Evolutionary conservation across 352 stramenopile genomes (phyloP), one percentile per base, ranked within the genome.

Genomic region (Pythium insidiosum): DNA sequence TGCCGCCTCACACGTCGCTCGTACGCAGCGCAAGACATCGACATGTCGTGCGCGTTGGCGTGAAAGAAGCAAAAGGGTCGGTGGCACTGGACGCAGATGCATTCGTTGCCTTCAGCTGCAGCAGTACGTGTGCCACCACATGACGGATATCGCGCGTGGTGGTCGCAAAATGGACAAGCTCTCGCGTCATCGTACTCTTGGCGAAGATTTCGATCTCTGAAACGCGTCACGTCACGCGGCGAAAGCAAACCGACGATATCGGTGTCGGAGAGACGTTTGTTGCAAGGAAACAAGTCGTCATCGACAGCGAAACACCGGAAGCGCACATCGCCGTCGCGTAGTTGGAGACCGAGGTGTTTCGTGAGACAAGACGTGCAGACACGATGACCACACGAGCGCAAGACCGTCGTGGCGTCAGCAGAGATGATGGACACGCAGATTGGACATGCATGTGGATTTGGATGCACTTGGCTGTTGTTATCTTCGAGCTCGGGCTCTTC

Each of bases 1-100:
- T 69, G n/a, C n/a, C n/a, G n/a, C 22, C 70, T 58, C 43, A 80
- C 79, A 16, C 71, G 65, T 44, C 69, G 70, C 50, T 87, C 72
- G 58, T 95, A 94, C 25, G 77, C 62, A 18, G 65, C 59, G 53
- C 85, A 96, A 1, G 63, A 68, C 7, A 60, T 49, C 28, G 68
- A 71, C 21, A 69, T 48, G n/a, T n/a, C n/a, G 47, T 95, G 79
- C 0, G 84, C 75, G 35, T 68, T 93, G 22, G 36, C 35, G 44
- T 95, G 82, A 18, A 85, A 68, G 39, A 93, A 96, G 45, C 86
- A 96, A 56, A 90, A 96, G 19, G 79, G 68, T 6, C 63, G 61
- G 4, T 48, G 47, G 31, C 73, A 85, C 0, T 37, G 31, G 6
- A 64, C 59, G 24, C 73, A 85, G 0, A 56, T 35, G 29, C 66